These are phyloP conservation scores for Pistacia vera DNA, from an alignment of 345 rosid genomes.

Conservation along the genomic window DNA sequence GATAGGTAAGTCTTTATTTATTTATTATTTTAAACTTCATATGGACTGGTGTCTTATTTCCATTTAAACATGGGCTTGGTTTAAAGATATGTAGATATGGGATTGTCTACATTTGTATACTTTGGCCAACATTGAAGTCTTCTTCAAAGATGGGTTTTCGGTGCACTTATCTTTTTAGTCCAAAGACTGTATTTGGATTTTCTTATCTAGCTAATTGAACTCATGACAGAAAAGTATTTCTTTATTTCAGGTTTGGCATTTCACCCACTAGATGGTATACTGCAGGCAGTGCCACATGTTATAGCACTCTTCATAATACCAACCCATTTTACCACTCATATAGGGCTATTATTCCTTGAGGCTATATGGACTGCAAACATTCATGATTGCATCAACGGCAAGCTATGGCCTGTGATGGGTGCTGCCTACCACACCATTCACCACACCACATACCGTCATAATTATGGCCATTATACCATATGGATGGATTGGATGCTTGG, in stretches of 20 bases:
- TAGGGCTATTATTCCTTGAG: constrained; percentile 76
- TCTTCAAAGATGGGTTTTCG: constrained; percentile 2
- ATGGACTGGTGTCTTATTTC: background rate
- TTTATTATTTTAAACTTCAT: background rate
- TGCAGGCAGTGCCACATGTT: constrained; percentile 90
- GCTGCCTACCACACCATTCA: constrained; percentile 98
- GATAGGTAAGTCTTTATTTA: background rate
- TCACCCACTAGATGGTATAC: constrained; percentile 90
- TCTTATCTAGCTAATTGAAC: background rate
- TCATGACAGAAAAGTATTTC: background rate
- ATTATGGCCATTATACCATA: constrained; percentile 93
- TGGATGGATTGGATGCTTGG: constrained; percentile 99
- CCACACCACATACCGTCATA: constrained; percentile 94
- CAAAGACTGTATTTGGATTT: background rate
- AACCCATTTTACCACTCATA: constrained; percentile 72
- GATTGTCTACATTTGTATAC: background rate
- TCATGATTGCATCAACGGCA: constrained; percentile 88
- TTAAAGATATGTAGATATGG: background rate
- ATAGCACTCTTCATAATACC: constrained; percentile 75
- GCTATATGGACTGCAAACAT: constrained; percentile 92
- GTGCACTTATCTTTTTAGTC: background rate
- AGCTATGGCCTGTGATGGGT: constrained; percentile 94
- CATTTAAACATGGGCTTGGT: background rate
- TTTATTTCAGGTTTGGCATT: constrained; percentile 77
- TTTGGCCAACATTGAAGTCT: background rate